These are phyloP conservation scores for Pseudophaeomoniella oleicola DNA, from an alignment of 2,329 filamentous ascomycete species.

Conservation along the genomic window DNA sequence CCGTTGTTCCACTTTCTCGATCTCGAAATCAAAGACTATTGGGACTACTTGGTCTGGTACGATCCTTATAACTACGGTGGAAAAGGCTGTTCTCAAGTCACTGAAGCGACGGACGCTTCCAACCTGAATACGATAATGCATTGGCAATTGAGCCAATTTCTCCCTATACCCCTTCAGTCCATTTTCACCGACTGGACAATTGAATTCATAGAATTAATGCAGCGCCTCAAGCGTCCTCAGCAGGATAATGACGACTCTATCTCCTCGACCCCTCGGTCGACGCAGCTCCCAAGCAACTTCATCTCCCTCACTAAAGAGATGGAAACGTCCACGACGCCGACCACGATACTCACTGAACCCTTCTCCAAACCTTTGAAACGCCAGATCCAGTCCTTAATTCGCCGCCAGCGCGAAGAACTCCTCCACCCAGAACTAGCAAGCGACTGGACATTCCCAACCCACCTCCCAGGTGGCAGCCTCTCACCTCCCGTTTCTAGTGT, in stretches of 20 bases:
- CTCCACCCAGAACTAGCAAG: slow-evolving; percentile 74
- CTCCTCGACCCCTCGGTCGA: slow-evolving; percentile 39
- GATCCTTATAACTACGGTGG: slow-evolving; percentile 98
- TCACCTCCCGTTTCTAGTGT: slow-evolving; percentile 46
- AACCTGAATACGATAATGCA: slow-evolving; percentile 87
- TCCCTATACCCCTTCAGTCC: slow-evolving; percentile 65
- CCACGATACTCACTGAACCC: slow-evolving; percentile 57
- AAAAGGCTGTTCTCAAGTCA: slow-evolving; percentile 72
- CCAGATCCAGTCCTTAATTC: slow-evolving; percentile 67
- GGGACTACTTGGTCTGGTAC: slow-evolving; percentile 98
- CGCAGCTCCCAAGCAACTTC: slow-evolving; percentile 41
- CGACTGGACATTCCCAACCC: slow-evolving; percentile 72
- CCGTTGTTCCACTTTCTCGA: slow-evolving; percentile 96
- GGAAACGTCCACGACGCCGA: slow-evolving; percentile 43
- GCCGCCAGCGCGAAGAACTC: slow-evolving; percentile 74
- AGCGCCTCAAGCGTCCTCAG: slow-evolving; percentile 60
- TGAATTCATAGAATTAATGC: slow-evolving; percentile 92
- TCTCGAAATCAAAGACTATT: slow-evolving; percentile 94
- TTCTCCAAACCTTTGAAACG: slow-evolving; percentile 88
- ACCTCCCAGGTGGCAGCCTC: slow-evolving; percentile 39
- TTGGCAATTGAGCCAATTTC: slow-evolving; percentile 88
- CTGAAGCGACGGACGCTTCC: slow-evolving; percentile 56
- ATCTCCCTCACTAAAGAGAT: slow-evolving; percentile 38
- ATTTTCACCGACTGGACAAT: slow-evolving; percentile 86
- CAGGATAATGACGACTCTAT: slow-evolving; percentile 36